Evolutionary conservation across 2,329 filamentous ascomycete species (phyloP).

Genomic region (Zymoseptoria tritici): DNA sequence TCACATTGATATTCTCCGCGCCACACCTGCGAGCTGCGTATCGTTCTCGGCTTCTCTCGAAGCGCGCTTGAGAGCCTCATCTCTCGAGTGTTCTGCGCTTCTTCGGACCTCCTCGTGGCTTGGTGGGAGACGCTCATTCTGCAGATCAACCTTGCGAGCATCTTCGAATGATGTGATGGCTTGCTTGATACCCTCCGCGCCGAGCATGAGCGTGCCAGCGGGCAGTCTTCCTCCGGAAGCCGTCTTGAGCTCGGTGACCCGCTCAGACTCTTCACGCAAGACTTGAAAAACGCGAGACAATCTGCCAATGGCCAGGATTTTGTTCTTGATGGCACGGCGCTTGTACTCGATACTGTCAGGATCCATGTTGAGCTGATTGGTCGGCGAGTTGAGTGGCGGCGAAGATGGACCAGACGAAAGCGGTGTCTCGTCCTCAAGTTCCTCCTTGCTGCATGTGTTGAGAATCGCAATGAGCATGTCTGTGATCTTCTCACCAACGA

Average conservation of each 20-base stretch:
- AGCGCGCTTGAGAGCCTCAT: constrained; percentile 78
- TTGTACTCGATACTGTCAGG: constrained; percentile 88
- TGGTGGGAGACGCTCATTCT: constrained; percentile 91
- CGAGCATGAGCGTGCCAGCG: constrained; percentile 93
- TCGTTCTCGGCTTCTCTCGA: constrained; percentile 88
- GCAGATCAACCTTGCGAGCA: constrained; percentile 89
- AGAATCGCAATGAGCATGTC: constrained; percentile 99
- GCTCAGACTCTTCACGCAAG: constrained; percentile 90
- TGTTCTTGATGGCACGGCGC: constrained; percentile 97
- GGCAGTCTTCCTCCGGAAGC: constrained; percentile 87
- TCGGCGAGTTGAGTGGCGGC: constrained; percentile 52
- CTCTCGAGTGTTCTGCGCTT: constrained; percentile 72
- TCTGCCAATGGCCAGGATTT: constrained; percentile 94
- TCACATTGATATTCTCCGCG: constrained; percentile 93
- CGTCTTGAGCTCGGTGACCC: constrained; percentile 95
- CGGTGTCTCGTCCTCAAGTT: constrained; percentile 82
- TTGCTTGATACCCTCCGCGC: constrained; percentile 96
- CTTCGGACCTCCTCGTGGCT: constrained; percentile 84
- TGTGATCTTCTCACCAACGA: constrained; percentile 96
- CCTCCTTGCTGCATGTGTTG: constrained; percentile 96
- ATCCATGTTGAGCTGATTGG: constrained; percentile 45
- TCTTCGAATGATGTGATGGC: constrained; percentile 96
- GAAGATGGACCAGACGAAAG: constrained; percentile 66
- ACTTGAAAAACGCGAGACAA: constrained; percentile 98
- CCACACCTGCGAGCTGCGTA: constrained; percentile 74